Evolutionary conservation across 2,329 filamentous ascomycete genomes (phyloP).

Genomic region (Atkinsonella texensis): DNA sequence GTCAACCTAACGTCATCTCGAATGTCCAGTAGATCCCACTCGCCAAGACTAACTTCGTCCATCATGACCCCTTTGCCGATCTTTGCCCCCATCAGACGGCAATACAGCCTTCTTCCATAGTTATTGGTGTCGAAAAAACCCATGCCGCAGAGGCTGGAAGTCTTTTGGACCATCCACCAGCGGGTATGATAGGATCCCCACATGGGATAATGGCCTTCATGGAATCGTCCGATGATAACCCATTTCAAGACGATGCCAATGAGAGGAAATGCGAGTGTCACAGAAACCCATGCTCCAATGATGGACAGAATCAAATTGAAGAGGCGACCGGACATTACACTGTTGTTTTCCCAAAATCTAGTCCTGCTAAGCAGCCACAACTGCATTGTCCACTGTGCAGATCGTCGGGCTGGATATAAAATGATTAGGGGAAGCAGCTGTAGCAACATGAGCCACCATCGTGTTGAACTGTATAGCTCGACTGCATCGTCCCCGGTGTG

Average conservation of each 20-base stretch:
- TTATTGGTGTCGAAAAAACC: conserved; percentile 32
- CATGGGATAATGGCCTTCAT: conserved; percentile 44
- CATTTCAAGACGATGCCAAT: conserved; percentile 39
- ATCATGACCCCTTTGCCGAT: conserved; percentile 39
- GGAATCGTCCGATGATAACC: conserved; percentile 40
- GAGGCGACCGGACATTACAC: conserved; percentile 30
- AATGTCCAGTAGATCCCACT: conserved; percentile 44
- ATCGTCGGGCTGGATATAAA: conserved; percentile 37
- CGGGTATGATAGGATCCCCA: conserved; percentile 45
- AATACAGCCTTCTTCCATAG: conserved; percentile 30
- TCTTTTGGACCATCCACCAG: conserved; percentile 47
- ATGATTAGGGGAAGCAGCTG: conserved; percentile 38
- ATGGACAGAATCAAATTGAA: conserved; percentile 35
- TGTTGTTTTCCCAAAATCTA: conserved; percentile 25
- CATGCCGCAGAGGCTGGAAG: conserved; percentile 33
- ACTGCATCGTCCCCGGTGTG: conserved; percentile 19
- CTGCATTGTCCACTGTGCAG: conserved; percentile 39
- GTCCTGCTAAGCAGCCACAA: conserved; percentile 32
- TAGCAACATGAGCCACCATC: conserved; percentile 33
- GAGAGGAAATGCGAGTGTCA: conserved; percentile 29
- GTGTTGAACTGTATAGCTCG: conserved; percentile 36
- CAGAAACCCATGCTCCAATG: conserved; percentile 26
- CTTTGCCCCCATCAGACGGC: conserved; percentile 38
- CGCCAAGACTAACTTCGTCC: conserved; percentile 31
- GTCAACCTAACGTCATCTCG: conserved; percentile 35